Conservation (phyloP, 257 asterid species). For the Primulina tabacum region DNA sequence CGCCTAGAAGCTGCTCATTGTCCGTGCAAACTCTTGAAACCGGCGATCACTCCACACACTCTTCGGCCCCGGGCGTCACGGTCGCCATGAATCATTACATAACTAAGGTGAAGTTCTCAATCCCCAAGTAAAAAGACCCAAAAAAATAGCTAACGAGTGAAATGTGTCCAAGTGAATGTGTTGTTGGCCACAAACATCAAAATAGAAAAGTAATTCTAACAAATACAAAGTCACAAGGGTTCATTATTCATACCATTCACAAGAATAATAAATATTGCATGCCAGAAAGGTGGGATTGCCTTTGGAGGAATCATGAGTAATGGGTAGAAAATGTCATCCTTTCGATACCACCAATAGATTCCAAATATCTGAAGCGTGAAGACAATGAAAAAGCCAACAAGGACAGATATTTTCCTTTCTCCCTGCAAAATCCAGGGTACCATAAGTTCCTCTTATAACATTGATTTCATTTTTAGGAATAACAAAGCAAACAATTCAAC, state of each 20-base stretch:
- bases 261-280: slow-evolving; percentile 69
- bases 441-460: slow-evolving; percentile 4
- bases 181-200: not conserved
- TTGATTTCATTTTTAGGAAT: slow-evolving; percentile 14
- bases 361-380: slow-evolving; percentile 64
- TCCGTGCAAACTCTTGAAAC: too few relatives aligned
- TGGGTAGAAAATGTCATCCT: slow-evolving; percentile 63
- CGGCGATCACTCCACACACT: too few relatives aligned
- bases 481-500: slow-evolving; percentile 18
- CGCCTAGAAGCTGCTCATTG: too few relatives aligned
- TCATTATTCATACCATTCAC: slow-evolving; percentile 61
- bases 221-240: slow-evolving; percentile 19
- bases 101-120: not conserved
- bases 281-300: slow-evolving; percentile 91
- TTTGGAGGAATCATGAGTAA: slow-evolving; percentile 81
- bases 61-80: too few relatives aligned
- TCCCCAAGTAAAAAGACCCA: not conserved
- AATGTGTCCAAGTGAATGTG: slow-evolving; percentile 5
- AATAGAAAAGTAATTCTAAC: not conserved
- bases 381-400: slow-evolving; percentile 50
- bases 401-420: slow-evolving; percentile 68
- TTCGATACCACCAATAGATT: slow-evolving; percentile 78
- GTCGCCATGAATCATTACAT: not conserved
- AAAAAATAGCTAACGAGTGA: slow-evolving; percentile 14
- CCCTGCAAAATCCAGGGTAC: slow-evolving; percentile 55